A percentile compares a stretch with the other conserved stretches of the same genome.
phyloP scores from a whole-genome alignment of 192 early-diverging fungal genomes.

The Radiomyces spectabilis region DNA sequence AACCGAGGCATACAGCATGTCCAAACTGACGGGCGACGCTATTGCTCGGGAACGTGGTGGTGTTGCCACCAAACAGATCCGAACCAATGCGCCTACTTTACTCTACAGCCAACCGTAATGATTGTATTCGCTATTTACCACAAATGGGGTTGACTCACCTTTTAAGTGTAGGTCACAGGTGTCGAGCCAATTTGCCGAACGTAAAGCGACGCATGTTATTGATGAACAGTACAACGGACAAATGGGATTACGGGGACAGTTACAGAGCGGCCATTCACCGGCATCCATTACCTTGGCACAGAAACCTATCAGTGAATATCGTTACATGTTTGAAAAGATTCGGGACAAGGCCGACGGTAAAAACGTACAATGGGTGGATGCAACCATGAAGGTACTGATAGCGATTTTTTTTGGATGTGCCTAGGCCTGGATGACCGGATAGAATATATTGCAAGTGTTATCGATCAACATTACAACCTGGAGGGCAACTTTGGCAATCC shows the following conservation, averaged over 20 bases:
- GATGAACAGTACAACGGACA: slow-evolving; percentile 54
- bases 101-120: too few relatives aligned
- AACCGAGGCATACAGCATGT: too few relatives aligned
- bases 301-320: slow-evolving; percentile 48
- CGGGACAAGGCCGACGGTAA: slow-evolving; percentile 52
- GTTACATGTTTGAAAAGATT: slow-evolving; percentile 78
- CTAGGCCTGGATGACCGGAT: slow-evolving; percentile 45
- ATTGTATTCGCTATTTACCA: too few relatives aligned
- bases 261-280: too few relatives aligned
- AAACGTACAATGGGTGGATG: not conserved
- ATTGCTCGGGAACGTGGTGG: not conserved
- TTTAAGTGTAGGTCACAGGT: slow-evolving; percentile 3
- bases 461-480: slow-evolving; percentile 21
- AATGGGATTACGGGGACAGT: too few relatives aligned
- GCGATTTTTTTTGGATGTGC: not conserved
- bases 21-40: not conserved
- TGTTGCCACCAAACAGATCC: too few relatives aligned
- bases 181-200: slow-evolving; percentile 30
- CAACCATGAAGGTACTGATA: not conserved
- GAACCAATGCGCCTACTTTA: too few relatives aligned
- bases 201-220: slow-evolving; percentile 34
- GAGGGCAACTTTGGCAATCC: slow-evolving; percentile 26
- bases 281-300: slow-evolving; percentile 18
- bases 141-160: too few relatives aligned
- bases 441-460: slow-evolving; percentile 40